Percentiles rank a stretch among this genome's conserved stretches.
Evolutionary conservation across 441 rosid species (phyloP).

Genomic region (Bocquillonia castaneifolia): DNA sequence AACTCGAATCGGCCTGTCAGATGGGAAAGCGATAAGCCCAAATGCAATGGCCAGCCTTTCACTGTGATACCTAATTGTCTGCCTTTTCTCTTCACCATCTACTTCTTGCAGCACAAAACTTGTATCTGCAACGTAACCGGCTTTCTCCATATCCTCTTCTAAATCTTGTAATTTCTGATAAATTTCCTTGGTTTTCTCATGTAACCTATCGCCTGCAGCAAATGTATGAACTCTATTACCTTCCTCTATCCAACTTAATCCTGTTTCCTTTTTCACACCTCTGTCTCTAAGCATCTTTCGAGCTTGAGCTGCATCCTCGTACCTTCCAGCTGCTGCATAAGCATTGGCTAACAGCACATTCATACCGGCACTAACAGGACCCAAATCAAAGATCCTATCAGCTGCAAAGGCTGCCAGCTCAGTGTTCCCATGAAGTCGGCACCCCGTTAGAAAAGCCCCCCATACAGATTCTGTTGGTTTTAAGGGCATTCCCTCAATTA

Average conservation of each 20-base stretch:
- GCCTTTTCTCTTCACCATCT: constrained; percentile 63
- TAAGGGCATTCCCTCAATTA: constrained; percentile 55
- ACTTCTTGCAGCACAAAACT: constrained; percentile 68
- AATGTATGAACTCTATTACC: constrained; percentile 78
- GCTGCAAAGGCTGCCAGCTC: constrained; percentile 77
- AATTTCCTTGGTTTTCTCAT: constrained; percentile 51
- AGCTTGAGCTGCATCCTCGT: constrained; percentile 73
- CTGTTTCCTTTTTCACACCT: constrained; percentile 83
- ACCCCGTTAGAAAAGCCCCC: constrained; percentile 84
- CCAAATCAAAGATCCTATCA: constrained; percentile 59
- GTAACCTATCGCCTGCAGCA: constrained; percentile 63
- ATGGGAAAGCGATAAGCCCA: constrained; percentile 56
- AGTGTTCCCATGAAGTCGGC: constrained; percentile 62
- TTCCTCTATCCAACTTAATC: constrained; percentile 89
- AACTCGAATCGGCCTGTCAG: constrained; percentile 57
- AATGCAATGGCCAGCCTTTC: constrained; percentile 82
- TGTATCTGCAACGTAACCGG: constrained; percentile 75
- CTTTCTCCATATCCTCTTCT: constrained; percentile 70
- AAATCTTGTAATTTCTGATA: constrained; percentile 65
- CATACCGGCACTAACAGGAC: constrained; percentile 61
- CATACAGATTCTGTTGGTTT: constrained; percentile 74
- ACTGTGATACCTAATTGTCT: constrained; percentile 65
- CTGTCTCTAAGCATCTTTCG: constrained; percentile 69
- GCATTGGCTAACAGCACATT: constrained; percentile 65
- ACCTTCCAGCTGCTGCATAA: constrained; percentile 86